Conservation (phyloP, 2,329 filamentous ascomycete genomes). For the Colletotrichum chlorophyti region DNA sequence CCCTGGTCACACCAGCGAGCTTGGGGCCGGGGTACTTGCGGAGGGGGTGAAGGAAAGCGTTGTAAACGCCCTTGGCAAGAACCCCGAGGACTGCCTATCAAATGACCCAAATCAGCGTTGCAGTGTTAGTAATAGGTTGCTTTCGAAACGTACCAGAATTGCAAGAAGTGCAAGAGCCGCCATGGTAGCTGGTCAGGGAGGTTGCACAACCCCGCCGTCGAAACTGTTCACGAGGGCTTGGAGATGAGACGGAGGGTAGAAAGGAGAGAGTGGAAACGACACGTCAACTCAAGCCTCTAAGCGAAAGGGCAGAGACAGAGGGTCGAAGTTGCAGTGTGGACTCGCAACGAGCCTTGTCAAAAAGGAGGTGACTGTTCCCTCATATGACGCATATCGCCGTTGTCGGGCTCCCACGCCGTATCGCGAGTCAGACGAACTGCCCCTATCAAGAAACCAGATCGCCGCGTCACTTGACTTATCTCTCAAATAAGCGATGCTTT, state of each 20-base stretch:
- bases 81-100: constrained; percentile 8
- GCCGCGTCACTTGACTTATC: constrained; percentile 1
- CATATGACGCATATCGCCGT: constrained; percentile 12
- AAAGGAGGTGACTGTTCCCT: background rate
- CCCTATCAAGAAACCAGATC: background rate
- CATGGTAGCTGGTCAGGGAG: constrained; percentile 3
- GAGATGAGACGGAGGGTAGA: background rate
- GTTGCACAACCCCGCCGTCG: constrained; percentile 3
- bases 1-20: constrained; percentile 24
- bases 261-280: background rate
- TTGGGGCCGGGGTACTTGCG: constrained; percentile 38
- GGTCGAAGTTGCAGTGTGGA: background rate
- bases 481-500: background rate
- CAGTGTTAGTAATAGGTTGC: background rate
- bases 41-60: constrained; percentile 39
- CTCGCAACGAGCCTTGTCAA: background rate
- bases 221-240: background rate
- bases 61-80: constrained; percentile 32
- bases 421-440: constrained; percentile 12
- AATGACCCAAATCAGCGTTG: background rate
- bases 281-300: background rate
- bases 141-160: background rate
- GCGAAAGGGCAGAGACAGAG: background rate
- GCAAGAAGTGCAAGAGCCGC: background rate
- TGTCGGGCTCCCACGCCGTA: background rate